phyloP scores from a whole-genome alignment of 768 basidiomycete species.

The Boletus rufocinnamomeus region DNA sequence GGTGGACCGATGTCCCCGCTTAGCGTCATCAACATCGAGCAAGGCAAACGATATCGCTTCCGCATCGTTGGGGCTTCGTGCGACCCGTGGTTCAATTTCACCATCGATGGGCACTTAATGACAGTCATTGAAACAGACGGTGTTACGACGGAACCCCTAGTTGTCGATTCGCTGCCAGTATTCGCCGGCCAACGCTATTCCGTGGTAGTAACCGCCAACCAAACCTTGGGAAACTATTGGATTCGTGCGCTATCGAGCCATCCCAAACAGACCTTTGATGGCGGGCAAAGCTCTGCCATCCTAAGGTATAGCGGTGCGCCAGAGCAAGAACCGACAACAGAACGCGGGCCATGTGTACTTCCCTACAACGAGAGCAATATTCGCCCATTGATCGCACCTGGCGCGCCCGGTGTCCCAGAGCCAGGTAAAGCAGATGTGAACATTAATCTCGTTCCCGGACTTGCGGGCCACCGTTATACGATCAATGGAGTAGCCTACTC shows the following conservation, averaged over 20 bases:
- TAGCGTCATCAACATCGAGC: slow-evolving; percentile 36
- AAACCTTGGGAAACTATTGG: slow-evolving; percentile 46
- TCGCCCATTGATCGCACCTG: slow-evolving; percentile 22
- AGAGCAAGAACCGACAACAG: slow-evolving; percentile 32
- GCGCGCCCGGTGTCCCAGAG: slow-evolving; percentile 25
- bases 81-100: slow-evolving; percentile 32
- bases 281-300: slow-evolving; percentile 25
- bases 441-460: slow-evolving; percentile 20
- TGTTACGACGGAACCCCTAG: slow-evolving; percentile 39
- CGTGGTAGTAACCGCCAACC: slow-evolving; percentile 44
- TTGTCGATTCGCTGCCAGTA: slow-evolving; percentile 39
- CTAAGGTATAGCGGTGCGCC: slow-evolving; percentile 27
- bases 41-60: slow-evolving; percentile 42
- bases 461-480: not conserved
- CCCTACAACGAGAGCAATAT: slow-evolving; percentile 21
- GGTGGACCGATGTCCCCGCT: slow-evolving; percentile 30
- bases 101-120: slow-evolving; percentile 28
- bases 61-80: slow-evolving; percentile 39
- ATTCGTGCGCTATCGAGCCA: slow-evolving; percentile 9
- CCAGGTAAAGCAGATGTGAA: slow-evolving; percentile 29
- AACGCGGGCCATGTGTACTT: slow-evolving; percentile 6
- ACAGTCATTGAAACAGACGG: slow-evolving; percentile 47
- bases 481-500: slow-evolving; percentile 13
- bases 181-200: slow-evolving; percentile 49
- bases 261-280: slow-evolving; percentile 37